Percentiles rank a stretch among this genome's conserved stretches.
Evolutionary conservation across 305 asterid species (phyloP).

Genomic region (Euphrasia arctica): DNA sequence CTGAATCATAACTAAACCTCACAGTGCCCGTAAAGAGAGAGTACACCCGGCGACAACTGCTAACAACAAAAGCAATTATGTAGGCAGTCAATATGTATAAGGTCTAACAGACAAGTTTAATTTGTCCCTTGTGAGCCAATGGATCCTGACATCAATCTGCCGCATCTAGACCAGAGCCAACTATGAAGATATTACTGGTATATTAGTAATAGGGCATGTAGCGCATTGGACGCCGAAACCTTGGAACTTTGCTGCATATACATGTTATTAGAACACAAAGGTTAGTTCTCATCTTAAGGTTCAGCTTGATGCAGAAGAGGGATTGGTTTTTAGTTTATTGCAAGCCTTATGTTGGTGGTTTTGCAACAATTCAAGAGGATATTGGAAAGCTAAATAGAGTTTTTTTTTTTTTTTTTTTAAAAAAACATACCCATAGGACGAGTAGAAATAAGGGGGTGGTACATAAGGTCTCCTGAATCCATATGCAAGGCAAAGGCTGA

Average conservation of each 20-base stretch:
- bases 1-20: neutral
- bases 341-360: neutral
- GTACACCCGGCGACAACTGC: conserved; percentile 8
- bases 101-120: neutral
- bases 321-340: neutral
- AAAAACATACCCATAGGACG: conserved; percentile 74
- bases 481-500: conserved; percentile 54
- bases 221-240: conserved; percentile 59
- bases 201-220: conserved; percentile 56
- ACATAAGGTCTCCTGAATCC: conserved; percentile 74
- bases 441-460: conserved; percentile 61
- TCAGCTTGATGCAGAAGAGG: neutral
- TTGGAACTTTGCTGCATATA: conserved; percentile 50
- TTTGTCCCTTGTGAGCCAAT: neutral
- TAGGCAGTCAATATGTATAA: neutral
- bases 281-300: conserved; percentile 1
- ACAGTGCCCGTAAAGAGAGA: conserved; percentile 11
- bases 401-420: conserved; percentile 23
- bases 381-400: neutral
- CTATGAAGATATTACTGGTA: neutral
- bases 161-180: conserved; percentile 9
- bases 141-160: neutral
- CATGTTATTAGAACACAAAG: neutral
- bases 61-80: neutral
- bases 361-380: neutral